Evolutionary conservation across 1,139 yeast genomes (phyloP).

Genomic region (Nakaseomyces bracarensis): DNA sequence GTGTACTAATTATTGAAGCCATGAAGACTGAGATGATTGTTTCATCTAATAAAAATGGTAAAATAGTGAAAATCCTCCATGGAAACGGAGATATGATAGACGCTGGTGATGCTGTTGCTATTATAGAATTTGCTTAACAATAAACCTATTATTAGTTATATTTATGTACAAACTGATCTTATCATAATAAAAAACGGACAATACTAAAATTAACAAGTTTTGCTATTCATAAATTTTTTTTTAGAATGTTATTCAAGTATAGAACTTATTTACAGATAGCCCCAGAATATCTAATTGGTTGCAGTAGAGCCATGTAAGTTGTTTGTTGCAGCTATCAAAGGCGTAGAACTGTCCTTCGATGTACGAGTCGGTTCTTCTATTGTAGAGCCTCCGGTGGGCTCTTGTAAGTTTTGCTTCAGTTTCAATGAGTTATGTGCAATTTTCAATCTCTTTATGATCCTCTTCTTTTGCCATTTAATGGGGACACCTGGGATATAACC

Average conservation of each 20-base stretch:
- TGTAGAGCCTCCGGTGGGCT: constrained; percentile 1
- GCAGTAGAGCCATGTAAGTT: constrained; percentile 1
- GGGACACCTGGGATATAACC: constrained; percentile 59
- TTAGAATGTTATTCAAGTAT: too few species aligned
- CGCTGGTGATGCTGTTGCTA: constrained; percentile 89
- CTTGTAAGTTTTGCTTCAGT: constrained; percentile 12
- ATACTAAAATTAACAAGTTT: too few species aligned
- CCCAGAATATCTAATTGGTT: not conserved
- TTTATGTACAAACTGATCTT: too few species aligned
- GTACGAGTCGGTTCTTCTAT: constrained; percentile 13
- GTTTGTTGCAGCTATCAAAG: constrained; percentile 16
- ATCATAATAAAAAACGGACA: too few species aligned
- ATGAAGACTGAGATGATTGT: constrained; percentile 98
- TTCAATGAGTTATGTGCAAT: constrained; percentile 26
- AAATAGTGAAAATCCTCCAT: constrained; percentile 67
- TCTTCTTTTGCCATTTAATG: constrained; percentile 47
- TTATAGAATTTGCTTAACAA: constrained; percentile 33
- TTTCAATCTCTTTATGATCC: constrained; percentile 43
- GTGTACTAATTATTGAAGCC: constrained; percentile 85
- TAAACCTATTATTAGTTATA: too few species aligned
- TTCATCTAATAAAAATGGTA: constrained; percentile 63
- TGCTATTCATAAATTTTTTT: too few species aligned
- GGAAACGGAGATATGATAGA: constrained; percentile 92
- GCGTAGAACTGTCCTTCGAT: constrained; percentile 29
- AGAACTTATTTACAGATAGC: too few species aligned